A percentile compares a stretch with the other conserved stretches of the same genome.
Evolutionary conservation across 139 green algal species (phyloP).

Genomic region (Klebsormidium nitens): DNA sequence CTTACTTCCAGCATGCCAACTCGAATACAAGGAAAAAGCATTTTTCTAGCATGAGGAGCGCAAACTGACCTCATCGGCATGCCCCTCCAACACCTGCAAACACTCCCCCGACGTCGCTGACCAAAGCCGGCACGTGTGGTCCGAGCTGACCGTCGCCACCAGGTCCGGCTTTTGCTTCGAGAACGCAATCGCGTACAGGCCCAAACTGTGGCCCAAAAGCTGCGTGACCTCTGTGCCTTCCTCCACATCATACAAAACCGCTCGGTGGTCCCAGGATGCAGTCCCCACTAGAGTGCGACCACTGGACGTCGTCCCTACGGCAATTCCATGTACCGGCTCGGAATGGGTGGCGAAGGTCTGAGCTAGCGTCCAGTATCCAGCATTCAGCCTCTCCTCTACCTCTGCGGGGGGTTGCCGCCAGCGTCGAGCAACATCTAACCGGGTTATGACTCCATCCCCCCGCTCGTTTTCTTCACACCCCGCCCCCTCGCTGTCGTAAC

Average conservation of each 20-base stretch:
- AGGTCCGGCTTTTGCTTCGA: neutral
- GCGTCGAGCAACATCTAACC: no score
- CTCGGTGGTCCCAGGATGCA: neutral
- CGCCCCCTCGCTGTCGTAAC: no score
- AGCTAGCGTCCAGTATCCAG: neutral
- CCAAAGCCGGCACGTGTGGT: constrained; percentile 14
- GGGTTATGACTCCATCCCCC: no score
- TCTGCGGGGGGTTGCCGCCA: no score
- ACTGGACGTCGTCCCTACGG: neutral
- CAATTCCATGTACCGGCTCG: constrained; percentile 4
- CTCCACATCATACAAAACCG: neutral
- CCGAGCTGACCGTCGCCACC: constrained; percentile 4
- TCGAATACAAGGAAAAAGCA: no score
- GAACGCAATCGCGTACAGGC: constrained; percentile 4
- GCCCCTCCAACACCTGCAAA: constrained; percentile 1
- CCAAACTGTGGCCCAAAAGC: neutral
- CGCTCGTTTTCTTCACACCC: no score
- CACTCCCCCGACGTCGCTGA: neutral
- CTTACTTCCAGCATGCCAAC: no score
- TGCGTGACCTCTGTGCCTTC: neutral
- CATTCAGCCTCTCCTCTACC: constrained; percentile 1
- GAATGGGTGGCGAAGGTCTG: neutral
- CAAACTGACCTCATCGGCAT: constrained; percentile 9
- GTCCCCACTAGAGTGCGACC: neutral
- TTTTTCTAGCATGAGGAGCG: no score